A percentile compares a stretch with the other conserved stretches of the same genome.
Evolutionary conservation across 148 eudicot genomes (phyloP).

Genomic region (Beta vulgaris): DNA sequence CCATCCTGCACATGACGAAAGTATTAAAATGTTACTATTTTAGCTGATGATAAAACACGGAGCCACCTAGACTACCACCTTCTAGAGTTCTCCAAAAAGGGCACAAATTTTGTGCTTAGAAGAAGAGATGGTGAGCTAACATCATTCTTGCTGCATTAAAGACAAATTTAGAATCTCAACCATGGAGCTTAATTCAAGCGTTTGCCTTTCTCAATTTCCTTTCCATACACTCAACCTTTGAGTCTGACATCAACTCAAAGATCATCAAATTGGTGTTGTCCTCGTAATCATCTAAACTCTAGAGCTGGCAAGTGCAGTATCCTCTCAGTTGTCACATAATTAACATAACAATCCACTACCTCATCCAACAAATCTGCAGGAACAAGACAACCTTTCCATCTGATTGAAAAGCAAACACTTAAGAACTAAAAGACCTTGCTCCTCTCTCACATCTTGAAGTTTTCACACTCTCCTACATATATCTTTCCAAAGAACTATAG

Average conservation of each 20-base stretch:
- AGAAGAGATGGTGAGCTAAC: not conserved
- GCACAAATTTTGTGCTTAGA: not conserved
- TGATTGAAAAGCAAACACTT: not conserved
- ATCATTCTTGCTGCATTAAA: not conserved
- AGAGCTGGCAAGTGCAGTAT: not conserved
- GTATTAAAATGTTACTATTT: slow-evolving; percentile 8
- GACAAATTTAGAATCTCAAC: slow-evolving; percentile 4
- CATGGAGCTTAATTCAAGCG: no score
- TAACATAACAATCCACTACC: not conserved
- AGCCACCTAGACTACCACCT: not conserved
- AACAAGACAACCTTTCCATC: not conserved
- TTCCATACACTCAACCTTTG: not conserved
- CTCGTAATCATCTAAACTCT: not conserved
- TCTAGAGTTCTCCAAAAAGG: not conserved
- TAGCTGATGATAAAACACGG: not conserved
- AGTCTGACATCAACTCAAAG: not conserved
- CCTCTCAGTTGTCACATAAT: not conserved
- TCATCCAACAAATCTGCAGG: not conserved
- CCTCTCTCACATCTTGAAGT: not conserved
- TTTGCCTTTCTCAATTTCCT: no score
- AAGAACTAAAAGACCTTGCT: not conserved
- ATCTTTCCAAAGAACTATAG: not conserved
- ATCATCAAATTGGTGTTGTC: not conserved
- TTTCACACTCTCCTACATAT: not conserved
- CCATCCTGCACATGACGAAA: slow-evolving; percentile 50